Conservation (phyloP, 106 monocot species). For the Agapanthus africanus region DNA sequence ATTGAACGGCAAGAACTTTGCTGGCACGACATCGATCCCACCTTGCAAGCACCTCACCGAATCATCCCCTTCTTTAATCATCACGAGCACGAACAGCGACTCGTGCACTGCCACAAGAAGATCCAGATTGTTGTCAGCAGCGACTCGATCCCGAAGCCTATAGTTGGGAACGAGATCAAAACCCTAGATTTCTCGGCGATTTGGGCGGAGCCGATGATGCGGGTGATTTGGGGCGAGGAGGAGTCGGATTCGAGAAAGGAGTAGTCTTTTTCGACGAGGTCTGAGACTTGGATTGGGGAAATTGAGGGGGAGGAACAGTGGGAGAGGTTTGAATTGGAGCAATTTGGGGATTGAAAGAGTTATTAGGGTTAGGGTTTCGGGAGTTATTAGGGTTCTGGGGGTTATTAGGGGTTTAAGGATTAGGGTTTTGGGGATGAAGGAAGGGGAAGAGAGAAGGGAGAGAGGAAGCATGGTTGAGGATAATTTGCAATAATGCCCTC, state of each 20-base stretch:
- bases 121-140: neutral
- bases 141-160: constrained; percentile 8
- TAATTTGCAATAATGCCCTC: too few relatives aligned
- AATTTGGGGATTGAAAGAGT: neutral
- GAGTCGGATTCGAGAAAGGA: constrained; percentile 10
- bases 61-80: constrained; percentile 18
- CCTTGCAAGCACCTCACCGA: constrained; percentile 76
- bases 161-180: constrained; percentile 12
- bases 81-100: constrained; percentile 13
- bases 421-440: too few relatives aligned
- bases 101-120: constrained; percentile 16
- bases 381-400: neutral
- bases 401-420: too few relatives aligned
- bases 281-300: constrained; percentile 6
- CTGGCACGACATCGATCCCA: constrained; percentile 45
- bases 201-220: constrained; percentile 3
- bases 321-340: neutral
- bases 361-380: neutral
- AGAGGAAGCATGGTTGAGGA: too few relatives aligned
- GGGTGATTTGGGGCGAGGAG: neutral
- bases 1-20: constrained; percentile 60
- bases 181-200: constrained; percentile 6
- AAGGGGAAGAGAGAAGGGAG: too few relatives aligned
- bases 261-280: constrained; percentile 15
- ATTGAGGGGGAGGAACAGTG: neutral